phyloP scores from a whole-genome alignment of 306 rosid species.

The Ammopiptanthus mongolicus region DNA sequence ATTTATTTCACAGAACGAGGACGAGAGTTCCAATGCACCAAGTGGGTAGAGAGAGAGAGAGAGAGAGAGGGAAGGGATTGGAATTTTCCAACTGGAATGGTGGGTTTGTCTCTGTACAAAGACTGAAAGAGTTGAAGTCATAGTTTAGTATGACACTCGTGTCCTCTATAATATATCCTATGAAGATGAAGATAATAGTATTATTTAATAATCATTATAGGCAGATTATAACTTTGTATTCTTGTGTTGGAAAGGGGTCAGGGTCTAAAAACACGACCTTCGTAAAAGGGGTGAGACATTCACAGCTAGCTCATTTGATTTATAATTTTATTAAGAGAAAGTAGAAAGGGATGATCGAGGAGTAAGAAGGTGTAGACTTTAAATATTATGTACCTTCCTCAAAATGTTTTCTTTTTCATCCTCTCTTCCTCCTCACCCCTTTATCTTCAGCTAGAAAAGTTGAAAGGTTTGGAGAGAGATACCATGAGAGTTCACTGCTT shows the following conservation, averaged over 20 bases:
- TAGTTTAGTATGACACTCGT: slow-evolving; percentile 49
- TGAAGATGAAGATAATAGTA: slow-evolving; percentile 19
- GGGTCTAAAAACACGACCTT: slow-evolving; percentile 49
- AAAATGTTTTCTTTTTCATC: slow-evolving; percentile 44
- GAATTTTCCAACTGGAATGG: slow-evolving; percentile 59
- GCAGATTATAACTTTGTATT: slow-evolving; percentile 33
- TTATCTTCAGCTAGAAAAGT: slow-evolving; percentile 12
- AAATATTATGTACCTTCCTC: slow-evolving; percentile 33
- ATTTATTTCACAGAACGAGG: slow-evolving; percentile 68
- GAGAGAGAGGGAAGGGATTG: too few species aligned
- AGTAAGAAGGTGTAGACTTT: not conserved
- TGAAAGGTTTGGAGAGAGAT: not conserved
- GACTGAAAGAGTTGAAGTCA: slow-evolving; percentile 32
- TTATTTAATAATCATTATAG: slow-evolving; percentile 36
- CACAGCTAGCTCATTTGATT: not conserved
- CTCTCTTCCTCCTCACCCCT: slow-evolving; percentile 18
- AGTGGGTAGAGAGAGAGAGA: slow-evolving; percentile 38
- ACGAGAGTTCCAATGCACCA: slow-evolving; percentile 91
- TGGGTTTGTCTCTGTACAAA: slow-evolving; percentile 62
- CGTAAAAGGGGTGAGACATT: slow-evolving; percentile 40
- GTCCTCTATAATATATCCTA: slow-evolving; percentile 42
- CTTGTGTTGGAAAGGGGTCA: slow-evolving; percentile 41
- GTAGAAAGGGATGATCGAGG: not conserved
- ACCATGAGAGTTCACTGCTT: not conserved
- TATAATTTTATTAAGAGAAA: not conserved